Evolutionary conservation across 164 flowering plant species (phyloP).

Genomic region (Litsea cubeba): DNA sequence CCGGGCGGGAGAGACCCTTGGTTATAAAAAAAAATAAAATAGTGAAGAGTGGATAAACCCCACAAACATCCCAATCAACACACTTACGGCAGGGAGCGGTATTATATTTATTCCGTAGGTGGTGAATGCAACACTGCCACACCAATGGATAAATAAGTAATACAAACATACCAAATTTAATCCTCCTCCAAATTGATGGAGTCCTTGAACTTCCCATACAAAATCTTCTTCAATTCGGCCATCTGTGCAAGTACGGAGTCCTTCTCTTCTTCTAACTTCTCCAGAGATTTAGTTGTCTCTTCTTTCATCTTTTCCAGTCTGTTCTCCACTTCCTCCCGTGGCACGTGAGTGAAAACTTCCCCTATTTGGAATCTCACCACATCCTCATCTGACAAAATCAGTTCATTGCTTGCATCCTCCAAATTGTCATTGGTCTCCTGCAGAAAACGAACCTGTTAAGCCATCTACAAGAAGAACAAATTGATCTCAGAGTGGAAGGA

Average conservation of each 20-base stretch:
- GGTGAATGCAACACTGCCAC: too few species aligned
- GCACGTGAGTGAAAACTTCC: slow-evolving; percentile 89
- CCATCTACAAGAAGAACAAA: too few species aligned
- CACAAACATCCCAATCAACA: too few species aligned
- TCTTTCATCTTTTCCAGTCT: slow-evolving; percentile 80
- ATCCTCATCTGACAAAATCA: slow-evolving; percentile 92
- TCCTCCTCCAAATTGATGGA: slow-evolving; percentile 97
- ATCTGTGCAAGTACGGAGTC: slow-evolving; percentile 64
- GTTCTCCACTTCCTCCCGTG: slow-evolving; percentile 79
- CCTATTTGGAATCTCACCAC: slow-evolving; percentile 83
- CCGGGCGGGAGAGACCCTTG: too few species aligned
- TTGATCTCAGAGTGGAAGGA: too few species aligned
- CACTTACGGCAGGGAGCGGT: too few species aligned
- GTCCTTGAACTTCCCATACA: slow-evolving; percentile 88
- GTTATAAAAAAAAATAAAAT: too few species aligned
- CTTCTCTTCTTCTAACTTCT: slow-evolving; percentile 84
- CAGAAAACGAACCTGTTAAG: background rate
- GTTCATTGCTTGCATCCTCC: slow-evolving; percentile 93
- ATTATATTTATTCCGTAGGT: too few species aligned
- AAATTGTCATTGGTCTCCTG: slow-evolving; percentile 83
- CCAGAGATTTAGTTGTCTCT: slow-evolving; percentile 50
- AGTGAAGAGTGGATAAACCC: too few species aligned
- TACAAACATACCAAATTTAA: slow-evolving; percentile 11
- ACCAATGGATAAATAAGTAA: too few species aligned
- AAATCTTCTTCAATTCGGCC: slow-evolving; percentile 80